Percentiles rank a stretch among this genome's conserved stretches.
phyloP scores from a whole-genome alignment of 2,329 filamentous ascomycete genomes.

The Penicillium sp. region DNA sequence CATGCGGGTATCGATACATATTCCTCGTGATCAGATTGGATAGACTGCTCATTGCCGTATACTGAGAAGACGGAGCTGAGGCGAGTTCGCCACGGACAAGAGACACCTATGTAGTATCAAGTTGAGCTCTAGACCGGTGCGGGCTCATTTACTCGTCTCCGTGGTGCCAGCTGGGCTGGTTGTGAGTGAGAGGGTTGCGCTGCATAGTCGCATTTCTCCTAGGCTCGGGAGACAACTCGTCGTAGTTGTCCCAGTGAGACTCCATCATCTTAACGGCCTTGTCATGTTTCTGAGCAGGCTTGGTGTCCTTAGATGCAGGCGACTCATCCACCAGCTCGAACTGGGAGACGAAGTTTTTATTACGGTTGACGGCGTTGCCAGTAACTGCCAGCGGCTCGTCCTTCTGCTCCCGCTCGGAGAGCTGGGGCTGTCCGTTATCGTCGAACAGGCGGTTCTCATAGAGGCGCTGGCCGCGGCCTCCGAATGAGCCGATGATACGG shows the following conservation, averaged over 20 bases:
- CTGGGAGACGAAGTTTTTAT: slow-evolving; percentile 74
- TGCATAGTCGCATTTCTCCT: slow-evolving; percentile 25
- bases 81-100: not conserved
- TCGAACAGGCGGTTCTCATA: slow-evolving; percentile 76
- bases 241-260: slow-evolving; percentile 51
- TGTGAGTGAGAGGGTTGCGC: slow-evolving; percentile 28
- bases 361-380: slow-evolving; percentile 70
- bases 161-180: slow-evolving; percentile 45
- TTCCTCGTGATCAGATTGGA: slow-evolving; percentile 20
- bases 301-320: slow-evolving; percentile 39
- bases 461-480: slow-evolving; percentile 67
- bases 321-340: slow-evolving; percentile 69
- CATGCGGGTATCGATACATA: slow-evolving; percentile 27
- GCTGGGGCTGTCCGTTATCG: slow-evolving; percentile 59
- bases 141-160: slow-evolving; percentile 32
- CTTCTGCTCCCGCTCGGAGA: slow-evolving; percentile 22
- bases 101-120: not conserved
- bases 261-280: slow-evolving; percentile 75
- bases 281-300: slow-evolving; percentile 57
- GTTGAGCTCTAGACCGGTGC: not conserved
- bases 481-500: slow-evolving; percentile 48
- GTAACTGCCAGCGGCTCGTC: slow-evolving; percentile 60
- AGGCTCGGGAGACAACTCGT: slow-evolving; percentile 35
- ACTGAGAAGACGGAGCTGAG: not conserved
- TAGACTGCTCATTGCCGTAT: slow-evolving; percentile 10